phyloP scores from a whole-genome alignment of 805 yeast genomes.

The Torulaspora delbrueckii region DNA sequence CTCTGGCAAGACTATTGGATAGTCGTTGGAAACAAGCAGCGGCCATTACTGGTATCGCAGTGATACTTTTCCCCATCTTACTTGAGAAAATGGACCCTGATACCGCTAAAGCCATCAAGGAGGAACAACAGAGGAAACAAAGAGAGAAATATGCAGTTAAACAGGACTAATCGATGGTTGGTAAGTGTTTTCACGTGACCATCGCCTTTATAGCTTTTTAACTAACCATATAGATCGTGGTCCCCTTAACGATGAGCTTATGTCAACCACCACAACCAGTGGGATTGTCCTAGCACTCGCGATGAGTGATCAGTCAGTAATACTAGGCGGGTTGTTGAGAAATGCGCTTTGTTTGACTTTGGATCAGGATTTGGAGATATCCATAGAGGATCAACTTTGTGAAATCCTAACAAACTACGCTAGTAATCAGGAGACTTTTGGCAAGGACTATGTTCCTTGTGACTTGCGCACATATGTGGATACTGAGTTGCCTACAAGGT shows the following conservation, averaged over 20 bases:
- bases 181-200: slow-evolving; percentile 2
- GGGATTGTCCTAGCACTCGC: neutral
- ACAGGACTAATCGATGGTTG: slow-evolving; percentile 4
- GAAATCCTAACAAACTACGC: slow-evolving; percentile 9
- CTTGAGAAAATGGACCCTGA: slow-evolving; percentile 42
- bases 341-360: slow-evolving; percentile 4
- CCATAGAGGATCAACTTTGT: slow-evolving; percentile 5
- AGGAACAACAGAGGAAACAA: slow-evolving; percentile 27
- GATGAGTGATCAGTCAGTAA: slow-evolving; percentile 9
- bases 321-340: slow-evolving; percentile 8
- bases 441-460: slow-evolving; percentile 2
- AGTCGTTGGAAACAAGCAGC: slow-evolving; percentile 38
- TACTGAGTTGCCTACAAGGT: slow-evolving; percentile 17
- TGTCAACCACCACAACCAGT: too few species aligned
- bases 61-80: slow-evolving; percentile 33
- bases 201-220: neutral
- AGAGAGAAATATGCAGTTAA: slow-evolving; percentile 22
- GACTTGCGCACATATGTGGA: slow-evolving; percentile 20
- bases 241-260: neutral
- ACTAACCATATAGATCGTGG: neutral
- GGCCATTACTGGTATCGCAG: slow-evolving; percentile 26
- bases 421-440: neutral
- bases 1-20: slow-evolving; percentile 35
- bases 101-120: slow-evolving; percentile 35
- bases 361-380: slow-evolving; percentile 5